Evolutionary conservation across 2,329 filamentous ascomycete genomes (phyloP).

Genomic region (Daldinia sp.): DNA sequence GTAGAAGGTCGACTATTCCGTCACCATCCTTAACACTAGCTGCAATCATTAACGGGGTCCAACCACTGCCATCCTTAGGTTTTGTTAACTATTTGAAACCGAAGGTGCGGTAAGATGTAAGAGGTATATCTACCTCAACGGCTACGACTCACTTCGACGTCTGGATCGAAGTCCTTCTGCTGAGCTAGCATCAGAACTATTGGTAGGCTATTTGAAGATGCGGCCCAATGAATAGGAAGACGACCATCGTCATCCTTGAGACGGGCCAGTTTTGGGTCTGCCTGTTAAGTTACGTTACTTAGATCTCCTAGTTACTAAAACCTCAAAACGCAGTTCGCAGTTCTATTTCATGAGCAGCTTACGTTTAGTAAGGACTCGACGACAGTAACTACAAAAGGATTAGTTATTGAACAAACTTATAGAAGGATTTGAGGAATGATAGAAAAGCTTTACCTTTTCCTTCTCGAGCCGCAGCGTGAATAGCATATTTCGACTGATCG

Average conservation of each 20-base stretch:
- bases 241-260: conserved; percentile 86
- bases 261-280: conserved; percentile 81
- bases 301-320: conserved; percentile 39
- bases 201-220: conserved; percentile 81
- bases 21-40: conserved; percentile 80
- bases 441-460: conserved; percentile 74
- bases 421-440: neutral
- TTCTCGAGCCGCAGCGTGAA: conserved; percentile 88
- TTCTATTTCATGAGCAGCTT: conserved; percentile 48
- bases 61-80: conserved; percentile 75
- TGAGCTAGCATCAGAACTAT: conserved; percentile 80
- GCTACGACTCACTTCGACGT: conserved; percentile 73
- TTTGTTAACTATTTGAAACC: conserved; percentile 13
- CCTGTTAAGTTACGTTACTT: conserved; percentile 58
- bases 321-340: conserved; percentile 4
- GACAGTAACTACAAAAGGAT: conserved; percentile 65
- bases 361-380: conserved; percentile 82
- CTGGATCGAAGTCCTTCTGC: conserved; percentile 81
- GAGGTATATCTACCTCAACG: neutral
- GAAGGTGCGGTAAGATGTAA: neutral
- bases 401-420: neutral
- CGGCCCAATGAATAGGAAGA: conserved; percentile 93
- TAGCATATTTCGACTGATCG: conserved; percentile 75
- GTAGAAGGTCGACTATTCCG: conserved; percentile 73
- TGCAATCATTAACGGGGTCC: conserved; percentile 88